Conservation (phyloP, 2,329 filamentous ascomycete species). For the Thermoascus crustaceus region DNA sequence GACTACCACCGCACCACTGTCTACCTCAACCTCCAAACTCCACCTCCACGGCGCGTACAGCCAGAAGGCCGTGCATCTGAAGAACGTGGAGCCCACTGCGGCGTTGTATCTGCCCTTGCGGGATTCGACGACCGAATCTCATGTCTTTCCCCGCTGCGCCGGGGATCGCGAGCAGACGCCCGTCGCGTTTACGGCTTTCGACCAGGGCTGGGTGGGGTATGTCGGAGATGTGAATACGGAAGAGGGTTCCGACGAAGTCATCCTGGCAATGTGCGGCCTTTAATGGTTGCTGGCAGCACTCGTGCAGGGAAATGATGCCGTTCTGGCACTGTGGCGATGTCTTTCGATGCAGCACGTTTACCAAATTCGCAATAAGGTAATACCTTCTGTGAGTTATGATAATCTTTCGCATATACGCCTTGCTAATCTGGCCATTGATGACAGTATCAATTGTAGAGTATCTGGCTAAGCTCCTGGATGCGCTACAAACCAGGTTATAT, state of each 20-base stretch:
- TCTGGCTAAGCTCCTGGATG: no score
- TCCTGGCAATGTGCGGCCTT: conserved; percentile 19
- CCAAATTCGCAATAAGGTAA: no score
- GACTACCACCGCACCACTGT: conserved; percentile 15
- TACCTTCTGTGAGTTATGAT: no score
- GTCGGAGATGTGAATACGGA: conserved; percentile 21
- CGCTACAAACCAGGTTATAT: no score
- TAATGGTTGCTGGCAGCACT: no score
- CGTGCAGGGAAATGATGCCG: no score
- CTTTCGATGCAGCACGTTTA: no score
- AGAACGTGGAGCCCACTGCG: conserved; percentile 2
- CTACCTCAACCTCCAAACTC: conserved; percentile 10
- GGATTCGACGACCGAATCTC: conserved; percentile 9
- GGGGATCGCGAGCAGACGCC: conserved; percentile 15
- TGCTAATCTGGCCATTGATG: no score
- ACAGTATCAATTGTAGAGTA: no score
- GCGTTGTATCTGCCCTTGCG: conserved; percentile 6
- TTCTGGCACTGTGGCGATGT: no score
- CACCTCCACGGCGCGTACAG: conserved; percentile 6
- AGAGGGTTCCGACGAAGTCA: conserved; percentile 12
- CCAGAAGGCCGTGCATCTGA: conserved; percentile 10
- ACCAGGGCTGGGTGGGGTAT: conserved; percentile 19
- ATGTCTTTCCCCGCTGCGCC: conserved; percentile 8
- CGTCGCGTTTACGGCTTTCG: conserved; percentile 17
- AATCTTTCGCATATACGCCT: no score